Evolutionary conservation across 2,329 filamentous ascomycete species (phyloP).

Genomic region (Cladophialophora bantiana): DNA sequence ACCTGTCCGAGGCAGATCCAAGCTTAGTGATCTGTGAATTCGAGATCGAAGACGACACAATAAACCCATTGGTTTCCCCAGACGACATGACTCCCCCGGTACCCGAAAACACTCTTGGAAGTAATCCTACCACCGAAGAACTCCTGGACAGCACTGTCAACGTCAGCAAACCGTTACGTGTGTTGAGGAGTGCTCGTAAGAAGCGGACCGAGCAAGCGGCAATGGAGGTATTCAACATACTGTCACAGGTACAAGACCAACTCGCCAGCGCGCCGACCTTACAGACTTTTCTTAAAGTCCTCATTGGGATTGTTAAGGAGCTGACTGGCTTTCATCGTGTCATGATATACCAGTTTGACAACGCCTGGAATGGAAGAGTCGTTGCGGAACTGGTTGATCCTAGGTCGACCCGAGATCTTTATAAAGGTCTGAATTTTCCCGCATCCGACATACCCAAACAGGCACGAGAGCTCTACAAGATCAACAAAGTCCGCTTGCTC

Average conservation of each 20-base stretch:
- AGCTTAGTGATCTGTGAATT: constrained; percentile 86
- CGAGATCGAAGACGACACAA: constrained; percentile 78
- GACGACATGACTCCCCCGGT: constrained; percentile 66
- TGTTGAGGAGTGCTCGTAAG: constrained; percentile 76
- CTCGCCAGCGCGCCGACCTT: constrained; percentile 74
- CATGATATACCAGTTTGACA: constrained; percentile 92
- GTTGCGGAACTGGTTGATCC: constrained; percentile 88
- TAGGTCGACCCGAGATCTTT: constrained; percentile 78
- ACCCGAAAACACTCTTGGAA: constrained; percentile 76
- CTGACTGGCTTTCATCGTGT: constrained; percentile 89
- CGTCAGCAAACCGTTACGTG: constrained; percentile 76
- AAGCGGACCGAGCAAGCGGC: constrained; percentile 82
- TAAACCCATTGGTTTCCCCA: constrained; percentile 70
- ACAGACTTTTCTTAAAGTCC: constrained; percentile 76
- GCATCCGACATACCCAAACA: constrained; percentile 86
- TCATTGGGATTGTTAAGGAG: constrained; percentile 87
- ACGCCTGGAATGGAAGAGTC: constrained; percentile 80
- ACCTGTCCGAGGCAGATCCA: constrained; percentile 72
- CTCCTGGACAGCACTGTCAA: constrained; percentile 77
- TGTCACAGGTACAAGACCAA: constrained; percentile 91
- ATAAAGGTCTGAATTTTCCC: constrained; percentile 86
- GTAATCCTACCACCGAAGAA: constrained; percentile 76
- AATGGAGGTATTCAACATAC: constrained; percentile 90
- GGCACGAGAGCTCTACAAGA: constrained; percentile 84
- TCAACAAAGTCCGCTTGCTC: constrained; percentile 86